A percentile compares a stretch with the other conserved stretches of the same genome.
Evolutionary conservation across 148 eudicot species (phyloP).

Genomic region (Rhododendron mucronatum): DNA sequence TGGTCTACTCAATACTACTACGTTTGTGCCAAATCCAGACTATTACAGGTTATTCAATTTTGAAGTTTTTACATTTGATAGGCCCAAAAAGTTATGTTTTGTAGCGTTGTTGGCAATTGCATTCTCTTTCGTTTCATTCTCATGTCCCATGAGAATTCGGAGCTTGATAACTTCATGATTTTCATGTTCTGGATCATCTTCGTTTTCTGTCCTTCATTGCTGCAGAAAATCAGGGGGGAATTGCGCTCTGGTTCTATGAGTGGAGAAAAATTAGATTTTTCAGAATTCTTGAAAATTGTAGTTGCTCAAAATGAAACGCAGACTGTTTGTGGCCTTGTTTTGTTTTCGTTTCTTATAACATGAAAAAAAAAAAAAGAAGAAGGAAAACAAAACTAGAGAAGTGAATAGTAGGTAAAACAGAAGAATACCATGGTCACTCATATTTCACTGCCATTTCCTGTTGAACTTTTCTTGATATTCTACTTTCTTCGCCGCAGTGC

Average conservation of each 20-base stretch:
- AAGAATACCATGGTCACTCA: background rate
- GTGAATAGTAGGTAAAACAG: background rate
- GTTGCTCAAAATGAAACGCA: background rate
- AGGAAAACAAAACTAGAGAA: background rate
- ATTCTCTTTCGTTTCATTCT: background rate
- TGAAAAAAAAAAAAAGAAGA: too few relatives aligned
- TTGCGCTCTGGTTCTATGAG: background rate
- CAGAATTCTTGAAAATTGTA: background rate
- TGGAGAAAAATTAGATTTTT: background rate
- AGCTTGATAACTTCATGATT: background rate
- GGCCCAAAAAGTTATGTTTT: background rate
- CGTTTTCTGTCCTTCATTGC: background rate
- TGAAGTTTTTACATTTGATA: too few relatives aligned
- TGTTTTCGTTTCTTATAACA: background rate
- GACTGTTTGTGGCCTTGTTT: background rate
- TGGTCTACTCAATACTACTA: conserved; percentile 76
- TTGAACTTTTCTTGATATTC: background rate
- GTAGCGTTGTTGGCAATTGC: background rate
- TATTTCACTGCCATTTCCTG: background rate
- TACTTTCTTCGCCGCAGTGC: conserved; percentile 49
- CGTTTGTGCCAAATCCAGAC: conserved; percentile 88
- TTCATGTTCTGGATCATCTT: background rate
- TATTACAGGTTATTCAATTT: conserved; percentile 64
- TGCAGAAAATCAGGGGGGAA: background rate
- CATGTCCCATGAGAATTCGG: background rate